Evolutionary conservation across 2,329 filamentous ascomycete species (phyloP).

Genomic region (Xylaria sp.): DNA sequence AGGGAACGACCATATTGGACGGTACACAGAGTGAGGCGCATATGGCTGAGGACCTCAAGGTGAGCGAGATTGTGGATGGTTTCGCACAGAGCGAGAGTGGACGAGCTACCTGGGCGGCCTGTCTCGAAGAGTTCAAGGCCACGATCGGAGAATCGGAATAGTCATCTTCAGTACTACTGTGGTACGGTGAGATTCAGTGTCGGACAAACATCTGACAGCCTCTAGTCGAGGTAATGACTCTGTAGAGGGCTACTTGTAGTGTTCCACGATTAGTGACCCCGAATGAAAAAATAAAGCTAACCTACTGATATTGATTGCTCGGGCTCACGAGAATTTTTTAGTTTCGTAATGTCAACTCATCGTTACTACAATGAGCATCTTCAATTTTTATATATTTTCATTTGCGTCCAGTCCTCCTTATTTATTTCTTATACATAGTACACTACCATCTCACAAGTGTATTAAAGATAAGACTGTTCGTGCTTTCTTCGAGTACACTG

Average conservation of each 20-base stretch:
- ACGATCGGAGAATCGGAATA: constrained; percentile 43
- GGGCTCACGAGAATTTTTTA: background rate
- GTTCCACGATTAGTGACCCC: background rate
- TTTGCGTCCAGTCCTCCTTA: too few relatives aligned
- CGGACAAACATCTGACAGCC: constrained; percentile 9
- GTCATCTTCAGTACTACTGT: constrained; percentile 17
- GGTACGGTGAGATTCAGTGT: constrained; percentile 21
- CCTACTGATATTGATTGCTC: background rate
- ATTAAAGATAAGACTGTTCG: background rate
- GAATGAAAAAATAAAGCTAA: background rate
- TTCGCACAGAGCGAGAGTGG: constrained; percentile 51
- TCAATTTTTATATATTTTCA: too few relatives aligned
- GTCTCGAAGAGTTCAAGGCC: constrained; percentile 61
- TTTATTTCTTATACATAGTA: background rate
- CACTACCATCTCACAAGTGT: background rate
- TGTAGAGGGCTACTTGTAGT: background rate
- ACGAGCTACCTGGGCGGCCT: constrained; percentile 58
- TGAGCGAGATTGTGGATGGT: constrained; percentile 53
- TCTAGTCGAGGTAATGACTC: constrained; percentile 1
- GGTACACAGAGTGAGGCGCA: constrained; percentile 59
- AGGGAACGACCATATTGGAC: constrained; percentile 56
- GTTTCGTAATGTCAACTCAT: background rate
- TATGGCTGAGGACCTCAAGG: constrained; percentile 63
- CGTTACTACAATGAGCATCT: too few relatives aligned
- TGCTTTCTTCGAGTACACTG: background rate